These are phyloP conservation scores for Thraustochytrium striatum DNA, from an alignment of 352 stramenopile genomes.

Conservation along the genomic window DNA sequence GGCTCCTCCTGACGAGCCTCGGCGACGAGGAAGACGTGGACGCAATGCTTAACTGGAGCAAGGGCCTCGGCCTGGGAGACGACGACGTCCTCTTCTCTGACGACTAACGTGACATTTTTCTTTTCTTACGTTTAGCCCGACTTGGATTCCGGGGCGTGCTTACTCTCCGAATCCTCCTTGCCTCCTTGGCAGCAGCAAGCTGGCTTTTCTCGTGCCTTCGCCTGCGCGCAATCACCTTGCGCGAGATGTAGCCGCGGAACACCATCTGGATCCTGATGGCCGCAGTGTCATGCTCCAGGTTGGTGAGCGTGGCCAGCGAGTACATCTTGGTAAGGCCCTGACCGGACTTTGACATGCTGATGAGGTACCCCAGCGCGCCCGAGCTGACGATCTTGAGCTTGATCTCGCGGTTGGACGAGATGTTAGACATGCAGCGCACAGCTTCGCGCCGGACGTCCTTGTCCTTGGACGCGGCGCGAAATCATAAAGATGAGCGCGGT, in stretches of 20 bases:
- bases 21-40: too few species aligned
- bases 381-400: constrained; percentile 22
- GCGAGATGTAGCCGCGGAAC: constrained; percentile 22
- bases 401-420: neutral
- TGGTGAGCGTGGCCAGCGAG: constrained; percentile 13
- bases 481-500: constrained; percentile 31
- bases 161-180: too few species aligned
- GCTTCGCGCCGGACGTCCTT: neutral
- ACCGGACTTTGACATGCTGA: constrained; percentile 18
- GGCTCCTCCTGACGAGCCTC: too few species aligned
- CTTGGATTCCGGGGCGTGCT: too few species aligned
- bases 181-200: too few species aligned
- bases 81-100: too few species aligned
- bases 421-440: constrained; percentile 1
- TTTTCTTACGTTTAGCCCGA: too few species aligned
- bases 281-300: constrained; percentile 29
- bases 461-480: constrained; percentile 15
- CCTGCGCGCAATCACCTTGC: too few species aligned
- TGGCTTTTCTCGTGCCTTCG: too few species aligned
- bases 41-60: too few species aligned
- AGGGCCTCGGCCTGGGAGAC: too few species aligned
- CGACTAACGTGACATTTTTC: too few species aligned
- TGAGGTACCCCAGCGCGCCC: constrained; percentile 12
- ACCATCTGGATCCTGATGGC: constrained; percentile 44
- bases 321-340: constrained; percentile 17